Conservation (phyloP, 148 eudicot species). For the Persicaria maculosa region DNA sequence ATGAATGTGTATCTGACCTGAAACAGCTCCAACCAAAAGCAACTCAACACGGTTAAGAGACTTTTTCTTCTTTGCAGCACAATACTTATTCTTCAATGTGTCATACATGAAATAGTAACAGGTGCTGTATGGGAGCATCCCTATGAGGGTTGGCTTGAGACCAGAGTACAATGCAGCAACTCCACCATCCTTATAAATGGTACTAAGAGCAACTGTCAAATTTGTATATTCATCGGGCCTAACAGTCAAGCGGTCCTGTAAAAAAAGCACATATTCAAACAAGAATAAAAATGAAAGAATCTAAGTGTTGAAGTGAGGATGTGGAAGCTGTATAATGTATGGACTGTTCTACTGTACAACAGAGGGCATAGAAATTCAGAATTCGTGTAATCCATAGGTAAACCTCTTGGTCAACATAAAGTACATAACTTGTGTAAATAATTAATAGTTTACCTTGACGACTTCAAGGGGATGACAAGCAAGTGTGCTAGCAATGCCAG, state of each 20-base stretch:
- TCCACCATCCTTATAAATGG: constrained; percentile 74
- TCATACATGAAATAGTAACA: constrained; percentile 98
- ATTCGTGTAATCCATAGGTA: background rate
- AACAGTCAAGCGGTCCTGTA: constrained; percentile 85
- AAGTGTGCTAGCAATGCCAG: constrained; percentile 80
- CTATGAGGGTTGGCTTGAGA: constrained; percentile 68
- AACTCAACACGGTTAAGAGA: constrained; percentile 77
- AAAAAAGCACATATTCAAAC: background rate
- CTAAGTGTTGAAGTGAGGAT: no score
- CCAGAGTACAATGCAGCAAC: constrained; percentile 68
- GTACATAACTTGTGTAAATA: background rate
- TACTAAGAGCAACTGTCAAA: constrained; percentile 54
- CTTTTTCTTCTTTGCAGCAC: constrained; percentile 57
- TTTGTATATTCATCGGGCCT: constrained; percentile 80
- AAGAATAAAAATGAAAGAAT: background rate
- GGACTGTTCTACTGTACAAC: background rate
- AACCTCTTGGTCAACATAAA: background rate
- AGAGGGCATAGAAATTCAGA: background rate
- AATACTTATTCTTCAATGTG: constrained; percentile 68
- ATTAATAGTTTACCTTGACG: constrained; percentile 48
- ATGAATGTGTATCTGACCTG: constrained; percentile 42
- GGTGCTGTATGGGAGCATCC: constrained; percentile 97
- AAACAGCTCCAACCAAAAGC: constrained; percentile 85
- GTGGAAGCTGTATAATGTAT: no score
- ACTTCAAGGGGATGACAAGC: constrained; percentile 97